A percentile compares a stretch with the other conserved stretches of the same genome.
Evolutionary conservation across 192 early-diverging fungal species (phyloP).

Genomic region (Lobosporangium transversale): DNA sequence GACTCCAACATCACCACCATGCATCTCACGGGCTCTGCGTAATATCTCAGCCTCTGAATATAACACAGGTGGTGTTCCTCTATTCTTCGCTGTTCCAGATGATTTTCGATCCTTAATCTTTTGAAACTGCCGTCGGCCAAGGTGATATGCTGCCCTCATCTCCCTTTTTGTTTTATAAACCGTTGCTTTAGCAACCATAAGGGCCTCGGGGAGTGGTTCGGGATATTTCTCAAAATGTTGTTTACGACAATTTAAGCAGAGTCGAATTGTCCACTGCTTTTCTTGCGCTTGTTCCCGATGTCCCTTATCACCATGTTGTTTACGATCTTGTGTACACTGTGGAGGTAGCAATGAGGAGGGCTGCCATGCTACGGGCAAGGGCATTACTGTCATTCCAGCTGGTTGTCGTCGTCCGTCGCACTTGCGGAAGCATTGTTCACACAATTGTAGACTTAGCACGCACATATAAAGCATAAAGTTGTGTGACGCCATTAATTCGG

Average conservation of each 20-base stretch:
- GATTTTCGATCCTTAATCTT: background rate
- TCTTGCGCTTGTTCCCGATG: background rate
- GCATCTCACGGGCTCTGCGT: background rate
- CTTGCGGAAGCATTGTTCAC: constrained; percentile 5
- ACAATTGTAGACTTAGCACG: constrained; percentile 4
- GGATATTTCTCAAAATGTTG: background rate
- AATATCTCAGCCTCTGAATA: background rate
- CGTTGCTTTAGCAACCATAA: background rate
- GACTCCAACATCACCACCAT: constrained; percentile 14
- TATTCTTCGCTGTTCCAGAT: background rate
- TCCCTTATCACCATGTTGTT: background rate
- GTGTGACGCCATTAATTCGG: constrained; percentile 1
- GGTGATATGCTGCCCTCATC: constrained; percentile 2
- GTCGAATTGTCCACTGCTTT: background rate
- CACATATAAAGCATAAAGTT: constrained; percentile 13
- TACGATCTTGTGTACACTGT: too few relatives aligned
- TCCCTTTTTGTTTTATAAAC: background rate
- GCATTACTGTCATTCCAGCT: constrained; percentile 8
- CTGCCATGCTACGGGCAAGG: background rate
- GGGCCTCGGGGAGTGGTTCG: background rate
- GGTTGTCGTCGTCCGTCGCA: background rate
- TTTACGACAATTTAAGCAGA: constrained; percentile 5
- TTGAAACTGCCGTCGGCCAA: background rate
- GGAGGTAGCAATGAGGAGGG: background rate
- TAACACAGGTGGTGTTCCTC: too few relatives aligned